Evolutionary conservation across 2,329 filamentous ascomycete genomes (phyloP).

Genomic region (Aspergillus cejpii): DNA sequence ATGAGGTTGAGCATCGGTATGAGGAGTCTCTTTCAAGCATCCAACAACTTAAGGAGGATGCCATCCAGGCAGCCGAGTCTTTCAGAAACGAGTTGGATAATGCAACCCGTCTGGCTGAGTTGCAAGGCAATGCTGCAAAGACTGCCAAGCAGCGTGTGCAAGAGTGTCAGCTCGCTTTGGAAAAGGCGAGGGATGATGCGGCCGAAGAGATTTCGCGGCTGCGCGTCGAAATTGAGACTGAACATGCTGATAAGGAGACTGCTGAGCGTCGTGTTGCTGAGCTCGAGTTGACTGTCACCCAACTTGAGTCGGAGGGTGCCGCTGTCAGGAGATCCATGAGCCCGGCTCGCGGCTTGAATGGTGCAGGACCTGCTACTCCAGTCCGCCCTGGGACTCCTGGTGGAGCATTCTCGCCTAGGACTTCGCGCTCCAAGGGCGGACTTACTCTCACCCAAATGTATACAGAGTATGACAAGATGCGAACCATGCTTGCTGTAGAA

Average conservation of each 20-base stretch:
- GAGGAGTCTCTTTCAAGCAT: constrained; percentile 77
- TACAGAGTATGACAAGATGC: constrained; percentile 53
- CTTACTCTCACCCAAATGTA: constrained; percentile 59
- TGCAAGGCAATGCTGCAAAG: constrained; percentile 54
- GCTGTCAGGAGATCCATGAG: constrained; percentile 45
- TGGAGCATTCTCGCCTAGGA: constrained; percentile 48
- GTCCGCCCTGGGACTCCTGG: constrained; percentile 46
- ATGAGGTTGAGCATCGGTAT: constrained; percentile 76
- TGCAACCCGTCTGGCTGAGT: constrained; percentile 70
- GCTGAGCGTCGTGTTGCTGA: constrained; percentile 59
- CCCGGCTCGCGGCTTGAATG: constrained; percentile 49
- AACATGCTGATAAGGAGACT: constrained; percentile 54
- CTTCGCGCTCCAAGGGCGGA: constrained; percentile 48
- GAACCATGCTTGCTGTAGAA: constrained; percentile 67
- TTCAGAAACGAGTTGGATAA: constrained; percentile 82
- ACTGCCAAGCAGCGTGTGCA: constrained; percentile 55
- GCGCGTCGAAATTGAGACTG: constrained; percentile 49
- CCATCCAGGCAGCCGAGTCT: constrained; percentile 73
- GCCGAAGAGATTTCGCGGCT: constrained; percentile 52
- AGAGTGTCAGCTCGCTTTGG: constrained; percentile 51
- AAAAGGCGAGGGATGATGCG: constrained; percentile 56
- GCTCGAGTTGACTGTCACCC: constrained; percentile 57
- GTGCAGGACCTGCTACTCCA: constrained; percentile 44
- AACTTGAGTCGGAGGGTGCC: constrained; percentile 51
- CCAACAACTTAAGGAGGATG: constrained; percentile 77